Base-by-base conservation (phyloP, 2,329 filamentous ascomycete species). In the Blastomyces emzantsi region DNA sequence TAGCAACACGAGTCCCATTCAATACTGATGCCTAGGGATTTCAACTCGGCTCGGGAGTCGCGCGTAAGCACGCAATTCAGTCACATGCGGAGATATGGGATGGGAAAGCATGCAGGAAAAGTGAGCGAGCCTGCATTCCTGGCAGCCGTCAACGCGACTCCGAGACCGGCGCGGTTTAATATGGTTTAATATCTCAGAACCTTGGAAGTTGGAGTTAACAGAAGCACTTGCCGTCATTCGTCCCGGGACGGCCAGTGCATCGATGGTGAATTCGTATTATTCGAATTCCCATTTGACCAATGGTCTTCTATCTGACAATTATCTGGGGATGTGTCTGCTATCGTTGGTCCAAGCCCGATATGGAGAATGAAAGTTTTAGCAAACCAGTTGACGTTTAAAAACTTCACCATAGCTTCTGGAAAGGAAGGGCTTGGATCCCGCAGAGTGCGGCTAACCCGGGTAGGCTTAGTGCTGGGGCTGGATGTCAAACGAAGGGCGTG, bases 401-500 rank as follows among this genome's bases (percentile, higher is more conserved):
- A 52, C 36, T 39, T 8, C 9, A 39, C 28, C 15, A 52, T 17
- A 52, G 49, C 25, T 52, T 52, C 49, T 52, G 49, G 49, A 52
- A 52, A 52, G 13, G 25, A 52, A 52, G 49, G 49, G 49, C 49
- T 52, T 52, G 49, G 13, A 52, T 52, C 25, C 4, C 17, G 25
- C 4, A 30, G 17, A 8, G 49, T 15, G 6, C 25, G 17, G 58
- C 55, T 58, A 59, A 28, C 43, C 47, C 9, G n/a, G 19, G n/a
- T 19, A n/a, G 62, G 45, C 19, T 60, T 39, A 43, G 62, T 3
- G 62, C 7, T 54, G 62, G 63, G 19, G 58, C 41, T 39, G 13
- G 47, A 63, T 63, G 64, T 65, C 64, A 65, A 63, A 9, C 19
- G 43, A 65, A 65, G 64, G 64, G 64, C 64, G 63, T 60, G 58